phyloP scores from a whole-genome alignment of 2,329 filamentous ascomycete genomes.

The Trichoderma guizhouense region DNA sequence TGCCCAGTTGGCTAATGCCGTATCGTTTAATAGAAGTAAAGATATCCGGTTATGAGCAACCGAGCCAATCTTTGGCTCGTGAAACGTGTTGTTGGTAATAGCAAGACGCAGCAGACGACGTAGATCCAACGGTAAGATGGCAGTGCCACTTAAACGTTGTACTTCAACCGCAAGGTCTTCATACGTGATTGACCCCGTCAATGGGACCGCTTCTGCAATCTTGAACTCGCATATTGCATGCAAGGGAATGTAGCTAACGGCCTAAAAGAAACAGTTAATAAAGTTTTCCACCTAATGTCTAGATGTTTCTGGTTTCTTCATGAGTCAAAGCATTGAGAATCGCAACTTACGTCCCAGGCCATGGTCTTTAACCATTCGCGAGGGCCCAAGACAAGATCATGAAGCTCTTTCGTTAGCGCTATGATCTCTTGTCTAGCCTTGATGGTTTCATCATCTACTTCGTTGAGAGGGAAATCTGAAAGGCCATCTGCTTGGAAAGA shows the following conservation, averaged over 20 bases:
- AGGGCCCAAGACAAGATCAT: conserved; percentile 23
- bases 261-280: conserved; percentile 17
- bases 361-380: conserved; percentile 26
- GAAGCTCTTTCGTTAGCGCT: conserved; percentile 23
- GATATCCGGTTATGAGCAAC: conserved; percentile 40
- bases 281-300: background rate
- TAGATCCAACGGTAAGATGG: conserved; percentile 29
- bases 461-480: conserved; percentile 21
- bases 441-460: conserved; percentile 13
- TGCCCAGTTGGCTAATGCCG: conserved; percentile 31
- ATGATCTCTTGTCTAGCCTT: conserved; percentile 23
- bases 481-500: conserved; percentile 22
- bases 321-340: background rate
- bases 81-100: conserved; percentile 39
- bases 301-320: background rate
- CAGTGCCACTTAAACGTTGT: conserved; percentile 20
- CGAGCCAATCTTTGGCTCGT: conserved; percentile 35
- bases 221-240: conserved; percentile 33
- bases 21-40: conserved; percentile 30
- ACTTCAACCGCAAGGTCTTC: conserved; percentile 26
- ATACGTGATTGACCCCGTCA: conserved; percentile 28
- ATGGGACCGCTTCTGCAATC: conserved; percentile 31
- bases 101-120: conserved; percentile 39
- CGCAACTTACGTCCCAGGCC: conserved; percentile 28
- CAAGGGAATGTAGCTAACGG: conserved; percentile 28